Evolutionary conservation across 257 asterid species (phyloP), one percentile per base, ranked within the genome.

Genomic region (Rubia yunnanensis): DNA sequence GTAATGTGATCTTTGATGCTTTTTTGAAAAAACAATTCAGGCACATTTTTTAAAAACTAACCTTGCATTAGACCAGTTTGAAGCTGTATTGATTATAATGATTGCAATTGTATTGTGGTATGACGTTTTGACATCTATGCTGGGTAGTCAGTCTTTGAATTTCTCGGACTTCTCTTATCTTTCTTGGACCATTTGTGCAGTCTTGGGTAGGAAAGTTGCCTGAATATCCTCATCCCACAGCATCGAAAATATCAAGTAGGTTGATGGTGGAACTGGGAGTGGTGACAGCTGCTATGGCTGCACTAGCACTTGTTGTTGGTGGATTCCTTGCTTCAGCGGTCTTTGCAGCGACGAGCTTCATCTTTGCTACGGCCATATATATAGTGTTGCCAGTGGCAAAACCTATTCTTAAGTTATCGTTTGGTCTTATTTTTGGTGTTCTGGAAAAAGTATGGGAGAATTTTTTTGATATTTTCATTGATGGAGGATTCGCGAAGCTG

Each of bases 171-270:
- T 60, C 58, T 57, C 32, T 68, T 67, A 32, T 57, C 76, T 78
- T 65, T 72, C 62, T 44, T 60, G 66, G 60, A 63, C 74, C 57
- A 60, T 74, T 78, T 66, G 65, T 81, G 72, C 82, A 94, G 99
- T 78, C 99, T 20, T 86, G 76, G 78, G 95, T 94, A 26, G 96
- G 95, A 41, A 88, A 86, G 80, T 44, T 85, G 69, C 89, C 97
- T 0, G 94, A 90, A 60, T 85, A 83, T 78, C 97, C 95, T 71
- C 83, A 86, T 77, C 94, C 97, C 53, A 78, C 83, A 60, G 97
- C 99, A 70, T 88, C 97, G 6, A 86, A 77, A 76, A 84, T 94
- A 79, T 90, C 99, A 64, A 94, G 95, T 83, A 86, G 99, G 76
- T 46, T 90, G 83, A 76, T 94, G 86, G 89, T 85, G 65, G 97